Percentiles rank a stretch among this genome's conserved stretches.
phyloP scores from a whole-genome alignment of 768 basidiomycete genomes.

The Kwoniella europaea region DNA sequence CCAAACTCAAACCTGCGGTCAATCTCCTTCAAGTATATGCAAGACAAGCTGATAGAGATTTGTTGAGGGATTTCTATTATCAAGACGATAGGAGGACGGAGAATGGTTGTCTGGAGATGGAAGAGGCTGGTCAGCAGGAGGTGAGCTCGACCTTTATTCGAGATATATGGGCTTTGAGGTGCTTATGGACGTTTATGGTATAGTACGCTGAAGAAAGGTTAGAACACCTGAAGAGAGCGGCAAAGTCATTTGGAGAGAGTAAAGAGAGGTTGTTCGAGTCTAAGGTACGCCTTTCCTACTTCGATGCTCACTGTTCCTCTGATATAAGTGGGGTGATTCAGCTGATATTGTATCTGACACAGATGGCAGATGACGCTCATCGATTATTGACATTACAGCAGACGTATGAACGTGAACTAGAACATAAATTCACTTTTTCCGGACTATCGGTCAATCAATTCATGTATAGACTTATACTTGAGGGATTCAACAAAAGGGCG shows the following conservation, averaged over 20 bases:
- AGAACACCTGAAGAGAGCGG: constrained; percentile 75
- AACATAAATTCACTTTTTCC: constrained; percentile 77
- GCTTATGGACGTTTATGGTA: no score
- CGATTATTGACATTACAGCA: constrained; percentile 79
- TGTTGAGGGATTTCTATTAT: constrained; percentile 95
- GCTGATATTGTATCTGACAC: background rate
- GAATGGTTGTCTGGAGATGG: constrained; percentile 83
- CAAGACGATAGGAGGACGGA: constrained; percentile 95
- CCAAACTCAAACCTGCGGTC: constrained; percentile 72
- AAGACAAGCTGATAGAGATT: constrained; percentile 83
- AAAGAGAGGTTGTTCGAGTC: constrained; percentile 90
- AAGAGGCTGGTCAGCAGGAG: constrained; percentile 73
- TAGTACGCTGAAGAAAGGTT: constrained; percentile 63
- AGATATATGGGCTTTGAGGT: background rate
- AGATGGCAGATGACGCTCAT: constrained; percentile 91
- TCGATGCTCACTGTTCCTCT: no score
- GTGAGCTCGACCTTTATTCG: constrained; percentile 60
- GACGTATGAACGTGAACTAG: constrained; percentile 81
- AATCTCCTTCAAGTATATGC: constrained; percentile 87
- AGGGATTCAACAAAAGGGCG: constrained; percentile 81
- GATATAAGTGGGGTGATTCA: no score
- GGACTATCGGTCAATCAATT: constrained; percentile 87
- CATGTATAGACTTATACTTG: constrained; percentile 74
- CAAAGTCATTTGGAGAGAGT: constrained; percentile 93
- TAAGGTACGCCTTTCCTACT: constrained; percentile 65